These are phyloP conservation scores for Artemisia tridentata DNA, from an alignment of 129 eudicot species.

Conservation along the genomic window DNA sequence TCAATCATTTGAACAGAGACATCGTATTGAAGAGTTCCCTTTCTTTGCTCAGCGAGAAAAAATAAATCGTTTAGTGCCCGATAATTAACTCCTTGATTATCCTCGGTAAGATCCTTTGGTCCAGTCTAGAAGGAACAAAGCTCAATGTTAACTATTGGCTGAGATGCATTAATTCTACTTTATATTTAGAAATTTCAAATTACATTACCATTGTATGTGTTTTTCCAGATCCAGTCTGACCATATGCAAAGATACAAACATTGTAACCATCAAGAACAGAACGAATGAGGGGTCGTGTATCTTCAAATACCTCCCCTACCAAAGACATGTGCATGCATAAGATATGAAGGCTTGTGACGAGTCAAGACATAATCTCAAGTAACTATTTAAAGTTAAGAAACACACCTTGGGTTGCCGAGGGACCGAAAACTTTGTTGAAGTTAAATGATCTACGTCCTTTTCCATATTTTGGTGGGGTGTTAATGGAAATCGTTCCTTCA, in stretches of 20 bases:
- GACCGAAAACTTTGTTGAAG: constrained; percentile 91
- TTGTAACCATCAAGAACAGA: constrained; percentile 97
- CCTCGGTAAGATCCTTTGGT: constrained; percentile 81
- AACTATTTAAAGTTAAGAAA: neutral
- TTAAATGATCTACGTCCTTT: constrained; percentile 74
- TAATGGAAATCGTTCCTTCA: constrained; percentile 74
- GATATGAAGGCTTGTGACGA: neutral
- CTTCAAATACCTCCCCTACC: constrained; percentile 86
- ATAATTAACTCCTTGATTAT: constrained; percentile 87
- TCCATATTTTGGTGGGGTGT: constrained; percentile 75
- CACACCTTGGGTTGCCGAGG: constrained; percentile 86
- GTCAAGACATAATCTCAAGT: neutral
- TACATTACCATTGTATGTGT: constrained; percentile 86
- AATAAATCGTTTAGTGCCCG: constrained; percentile 81
- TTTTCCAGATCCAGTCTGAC: constrained; percentile 98
- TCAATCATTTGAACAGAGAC: constrained; percentile 97
- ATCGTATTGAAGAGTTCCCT: constrained; percentile 67
- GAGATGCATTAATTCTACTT: neutral
- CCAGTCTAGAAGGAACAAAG: constrained; percentile 54
- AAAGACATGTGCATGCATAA: constrained; percentile 8
- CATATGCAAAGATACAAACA: constrained; percentile 94
- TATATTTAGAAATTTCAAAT: neutral
- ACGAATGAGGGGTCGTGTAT: constrained; percentile 79
- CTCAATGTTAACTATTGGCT: neutral
- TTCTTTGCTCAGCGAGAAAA: constrained; percentile 76